Base-by-base conservation (phyloP, 805 yeast genomes). In the Scheffersomyces spartinae region DNA sequence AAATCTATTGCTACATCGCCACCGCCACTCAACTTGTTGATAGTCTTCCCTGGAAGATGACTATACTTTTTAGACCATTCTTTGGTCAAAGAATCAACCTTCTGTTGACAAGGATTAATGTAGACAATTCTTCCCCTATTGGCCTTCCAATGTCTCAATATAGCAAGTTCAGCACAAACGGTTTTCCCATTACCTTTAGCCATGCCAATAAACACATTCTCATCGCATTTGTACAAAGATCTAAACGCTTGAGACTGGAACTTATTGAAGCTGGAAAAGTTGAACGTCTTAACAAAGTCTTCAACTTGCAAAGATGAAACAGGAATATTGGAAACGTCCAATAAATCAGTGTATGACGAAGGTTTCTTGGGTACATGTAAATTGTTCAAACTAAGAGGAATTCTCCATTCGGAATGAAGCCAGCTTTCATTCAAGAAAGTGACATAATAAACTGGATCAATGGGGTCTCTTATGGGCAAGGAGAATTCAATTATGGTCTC, bases 121-220 rank as follows among this genome's bases (percentile, higher is more conserved):
- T 81, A 86, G 1, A 85, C 64, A 0, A 76, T 71, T 33, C 88
- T 66, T 1, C 88, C 88, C 19, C 63, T 64, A 28, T 68, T 73
- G 29, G 70, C 68, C 23, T 61, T 66, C 91, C 93, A 83, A 33
- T 77, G 80, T 23, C 67, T 65, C 36, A 83, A 45, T 2, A 86
- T 47, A 0, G 94, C 79, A 23, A 86, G 36, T 41, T 82, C 88
- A 0, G 82, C 88, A 34, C 77, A 52, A 0, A 53, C 63, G 0
- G 83, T 72, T 41, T 80, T 82, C 0, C 93, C 95, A 17, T 74
- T 64, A 1, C 91, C 91, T 37, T 80, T 76, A 0, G 88, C 55
- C 13, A 75, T 61, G 3, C 93, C 91, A 24, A 84, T 49, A 31
- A 85, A 67, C 1, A 74, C 48, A 33, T 64, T 78, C 3, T 67